Percentiles rank a stretch among this genome's conserved stretches.
phyloP scores from a whole-genome alignment of 345 rosid genomes.

The Hibiscus tridactylites region DNA sequence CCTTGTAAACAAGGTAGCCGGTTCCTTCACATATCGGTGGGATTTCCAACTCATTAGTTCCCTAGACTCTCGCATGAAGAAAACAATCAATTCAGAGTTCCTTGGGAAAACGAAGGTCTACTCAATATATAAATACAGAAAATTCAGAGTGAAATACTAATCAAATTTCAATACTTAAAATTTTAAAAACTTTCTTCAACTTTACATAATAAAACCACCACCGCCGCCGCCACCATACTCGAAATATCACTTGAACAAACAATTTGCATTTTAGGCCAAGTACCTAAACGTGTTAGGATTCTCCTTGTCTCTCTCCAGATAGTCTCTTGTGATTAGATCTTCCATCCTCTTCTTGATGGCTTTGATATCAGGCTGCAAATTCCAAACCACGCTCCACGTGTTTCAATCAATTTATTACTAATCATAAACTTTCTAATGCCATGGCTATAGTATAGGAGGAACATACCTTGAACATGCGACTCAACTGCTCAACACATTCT shows the following conservation, averaged over 20 bases:
- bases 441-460: no score
- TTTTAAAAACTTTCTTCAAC: not conserved
- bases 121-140: not conserved
- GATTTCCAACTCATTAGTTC: not conserved
- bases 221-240: no score
- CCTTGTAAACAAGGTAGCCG: no score
- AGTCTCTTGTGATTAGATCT: slow-evolving; percentile 80
- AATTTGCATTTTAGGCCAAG: slow-evolving; percentile 36
- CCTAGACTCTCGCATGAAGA: not conserved
- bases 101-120: not conserved
- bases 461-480: slow-evolving; percentile 83
- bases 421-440: no score
- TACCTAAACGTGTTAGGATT: slow-evolving; percentile 67
- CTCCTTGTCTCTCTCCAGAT: slow-evolving; percentile 85
- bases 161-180: not conserved
- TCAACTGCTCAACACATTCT: slow-evolving; percentile 89
- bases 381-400: not conserved
- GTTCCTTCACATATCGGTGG: not conserved
- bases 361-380: slow-evolving; percentile 84
- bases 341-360: slow-evolving; percentile 95
- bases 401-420: not conserved
- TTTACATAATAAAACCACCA: not conserved
- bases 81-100: not conserved
- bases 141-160: not conserved
- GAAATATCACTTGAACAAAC: no score